Percentiles rank a stretch among this genome's conserved stretches.
Evolutionary conservation across 768 basidiomycete species (phyloP).

Genomic region (Phanerochaete sordida): DNA sequence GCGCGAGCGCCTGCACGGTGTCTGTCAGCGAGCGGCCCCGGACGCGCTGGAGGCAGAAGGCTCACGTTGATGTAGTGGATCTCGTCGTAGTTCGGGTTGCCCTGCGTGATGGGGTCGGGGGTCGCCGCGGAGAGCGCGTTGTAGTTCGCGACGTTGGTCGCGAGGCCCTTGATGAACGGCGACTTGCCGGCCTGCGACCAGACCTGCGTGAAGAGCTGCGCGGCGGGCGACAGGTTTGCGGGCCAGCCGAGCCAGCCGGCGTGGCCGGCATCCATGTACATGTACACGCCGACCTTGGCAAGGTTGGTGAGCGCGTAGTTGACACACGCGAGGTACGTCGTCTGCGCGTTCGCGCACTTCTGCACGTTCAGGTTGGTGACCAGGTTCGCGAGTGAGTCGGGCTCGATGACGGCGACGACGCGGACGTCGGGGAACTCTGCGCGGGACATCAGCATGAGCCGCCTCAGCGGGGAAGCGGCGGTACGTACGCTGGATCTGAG

Average conservation of each 20-base stretch:
- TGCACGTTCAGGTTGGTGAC: conserved; percentile 62
- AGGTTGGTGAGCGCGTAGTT: conserved; percentile 57
- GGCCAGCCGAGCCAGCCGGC: conserved; percentile 68
- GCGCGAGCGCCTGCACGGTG: conserved; percentile 41
- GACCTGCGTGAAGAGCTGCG: conserved; percentile 48
- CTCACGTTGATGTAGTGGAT: conserved; percentile 52
- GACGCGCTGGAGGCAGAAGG: neutral
- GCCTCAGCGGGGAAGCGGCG: neutral
- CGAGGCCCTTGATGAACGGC: conserved; percentile 57
- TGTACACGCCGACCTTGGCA: conserved; percentile 51
- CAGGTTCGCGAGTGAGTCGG: conserved; percentile 65
- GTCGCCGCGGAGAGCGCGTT: conserved; percentile 37
- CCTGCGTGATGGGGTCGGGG: conserved; percentile 60
- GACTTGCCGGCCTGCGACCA: conserved; percentile 51
- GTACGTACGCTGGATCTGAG: conserved; percentile 46
- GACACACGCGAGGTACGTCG: conserved; percentile 48
- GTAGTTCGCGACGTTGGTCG: conserved; percentile 43
- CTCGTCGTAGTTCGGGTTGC: conserved; percentile 61
- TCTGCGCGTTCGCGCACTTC: conserved; percentile 52
- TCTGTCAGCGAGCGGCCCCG: neutral
- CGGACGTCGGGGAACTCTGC: conserved; percentile 54
- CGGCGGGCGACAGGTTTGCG: conserved; percentile 58
- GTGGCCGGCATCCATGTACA: conserved; percentile 62
- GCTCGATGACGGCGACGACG: conserved; percentile 63
- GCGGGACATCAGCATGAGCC: neutral